Evolutionary conservation across 2,329 filamentous ascomycete species (phyloP).

Genomic region (Capronia americana): DNA sequence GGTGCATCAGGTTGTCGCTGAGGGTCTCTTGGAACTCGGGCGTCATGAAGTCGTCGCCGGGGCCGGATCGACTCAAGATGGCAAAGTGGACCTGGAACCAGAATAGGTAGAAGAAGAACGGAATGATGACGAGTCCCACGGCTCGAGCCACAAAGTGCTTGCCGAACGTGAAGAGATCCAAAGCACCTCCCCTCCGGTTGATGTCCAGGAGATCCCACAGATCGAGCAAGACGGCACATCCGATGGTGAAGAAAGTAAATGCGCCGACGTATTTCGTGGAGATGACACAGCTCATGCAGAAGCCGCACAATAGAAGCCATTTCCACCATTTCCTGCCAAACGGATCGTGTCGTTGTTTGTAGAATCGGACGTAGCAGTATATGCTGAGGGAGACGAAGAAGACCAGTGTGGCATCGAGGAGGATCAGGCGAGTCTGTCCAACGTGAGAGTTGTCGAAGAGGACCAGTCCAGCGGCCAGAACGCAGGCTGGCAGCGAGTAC

Average conservation of each 20-base stretch:
- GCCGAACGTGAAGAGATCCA: conserved; percentile 77
- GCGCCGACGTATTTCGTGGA: conserved; percentile 97
- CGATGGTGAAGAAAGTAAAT: conserved; percentile 97
- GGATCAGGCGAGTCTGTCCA: conserved; percentile 91
- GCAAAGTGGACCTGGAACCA: conserved; percentile 99
- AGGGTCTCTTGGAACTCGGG: conserved; percentile 97
- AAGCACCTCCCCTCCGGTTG: conserved; percentile 79
- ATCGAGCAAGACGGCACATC: conserved; percentile 90
- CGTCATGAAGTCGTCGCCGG: conserved; percentile 98
- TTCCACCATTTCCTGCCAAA: conserved; percentile 99
- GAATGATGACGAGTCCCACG: conserved; percentile 85
- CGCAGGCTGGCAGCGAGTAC: conserved; percentile 90
- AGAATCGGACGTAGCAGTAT: conserved; percentile 94
- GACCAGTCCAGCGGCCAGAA: conserved; percentile 83
- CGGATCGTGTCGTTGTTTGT: conserved; percentile 87
- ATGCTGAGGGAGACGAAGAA: conserved; percentile 96
- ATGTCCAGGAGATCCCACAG: conserved; percentile 93
- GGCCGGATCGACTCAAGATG: conserved; percentile 84
- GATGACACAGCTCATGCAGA: conserved; percentile 94
- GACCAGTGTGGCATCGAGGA: conserved; percentile 91
- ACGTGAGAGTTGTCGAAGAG: conserved; percentile 98
- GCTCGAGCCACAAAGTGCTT: conserved; percentile 90
- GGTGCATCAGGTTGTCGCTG: conserved; percentile 90
- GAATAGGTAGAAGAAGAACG: conserved; percentile 98
- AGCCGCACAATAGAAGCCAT: conserved; percentile 94